Conservation (phyloP, 1,284 basidiomycete species). For the Trametes versicolor region DNA sequence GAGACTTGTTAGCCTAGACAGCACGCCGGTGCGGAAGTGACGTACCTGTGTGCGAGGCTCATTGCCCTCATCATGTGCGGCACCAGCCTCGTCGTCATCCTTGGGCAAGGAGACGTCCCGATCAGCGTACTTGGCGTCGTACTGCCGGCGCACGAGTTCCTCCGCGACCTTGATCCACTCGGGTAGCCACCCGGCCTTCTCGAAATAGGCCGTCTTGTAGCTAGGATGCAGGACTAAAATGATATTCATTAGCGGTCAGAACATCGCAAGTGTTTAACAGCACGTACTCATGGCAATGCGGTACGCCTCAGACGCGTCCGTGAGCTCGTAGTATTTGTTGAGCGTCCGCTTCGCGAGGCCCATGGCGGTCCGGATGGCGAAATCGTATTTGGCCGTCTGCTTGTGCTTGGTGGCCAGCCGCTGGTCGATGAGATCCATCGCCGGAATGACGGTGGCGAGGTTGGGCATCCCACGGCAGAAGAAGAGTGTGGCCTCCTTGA, state of each 20-base stretch:
- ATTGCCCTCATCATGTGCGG: no score
- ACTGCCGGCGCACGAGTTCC: not conserved
- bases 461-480: not conserved
- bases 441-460: not conserved
- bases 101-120: no score
- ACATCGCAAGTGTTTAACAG: not conserved
- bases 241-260: not conserved
- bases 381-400: slow-evolving; percentile 30
- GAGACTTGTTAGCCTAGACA: no score
- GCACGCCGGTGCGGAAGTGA: no score
- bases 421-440: not conserved
- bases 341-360: slow-evolving; percentile 40
- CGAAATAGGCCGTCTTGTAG: slow-evolving; percentile 46
- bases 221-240: slow-evolving; percentile 43
- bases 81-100: no score
- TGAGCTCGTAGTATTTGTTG: slow-evolving; percentile 43
- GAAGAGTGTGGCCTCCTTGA: not conserved
- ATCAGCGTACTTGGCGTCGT: not conserved
- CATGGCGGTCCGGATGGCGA: slow-evolving; percentile 36
- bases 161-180: slow-evolving; percentile 22
- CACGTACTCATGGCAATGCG: slow-evolving; percentile 41
- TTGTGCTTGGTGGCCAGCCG: not conserved
- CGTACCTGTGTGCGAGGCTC: no score
- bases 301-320: slow-evolving; percentile 40
- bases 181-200: slow-evolving; percentile 35